Evolutionary conservation across 148 eudicot species (phyloP).

Genomic region (Polygonum aviculare): DNA sequence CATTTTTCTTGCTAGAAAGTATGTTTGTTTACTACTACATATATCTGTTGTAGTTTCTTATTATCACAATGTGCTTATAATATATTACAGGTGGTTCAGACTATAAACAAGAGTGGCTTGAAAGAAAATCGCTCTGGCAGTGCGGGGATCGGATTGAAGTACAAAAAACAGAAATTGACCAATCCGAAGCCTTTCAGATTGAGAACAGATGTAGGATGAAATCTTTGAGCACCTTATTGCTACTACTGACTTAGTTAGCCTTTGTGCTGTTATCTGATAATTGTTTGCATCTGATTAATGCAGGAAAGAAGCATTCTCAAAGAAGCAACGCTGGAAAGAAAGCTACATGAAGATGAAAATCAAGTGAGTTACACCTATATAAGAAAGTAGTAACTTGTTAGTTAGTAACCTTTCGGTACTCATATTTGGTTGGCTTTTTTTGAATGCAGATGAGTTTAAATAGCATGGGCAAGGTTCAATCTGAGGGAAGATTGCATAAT

Average conservation of each 20-base stretch:
- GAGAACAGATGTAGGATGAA: constrained; percentile 68
- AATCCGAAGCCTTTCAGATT: constrained; percentile 88
- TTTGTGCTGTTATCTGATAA: constrained; percentile 1
- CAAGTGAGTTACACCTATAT: constrained; percentile 16
- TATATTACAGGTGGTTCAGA: constrained; percentile 25
- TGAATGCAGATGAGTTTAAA: background rate
- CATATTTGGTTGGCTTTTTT: background rate
- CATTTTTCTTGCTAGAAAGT: background rate
- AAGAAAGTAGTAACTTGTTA: background rate
- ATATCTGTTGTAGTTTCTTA: background rate
- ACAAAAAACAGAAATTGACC: constrained; percentile 68
- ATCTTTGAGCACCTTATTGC: background rate
- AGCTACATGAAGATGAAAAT: constrained; percentile 29
- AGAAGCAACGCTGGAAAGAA: constrained; percentile 70
- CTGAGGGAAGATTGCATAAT: background rate
- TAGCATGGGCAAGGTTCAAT: background rate
- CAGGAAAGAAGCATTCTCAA: constrained; percentile 91
- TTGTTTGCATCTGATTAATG: constrained; percentile 5
- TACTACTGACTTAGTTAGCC: background rate
- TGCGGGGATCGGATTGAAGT: constrained; percentile 31
- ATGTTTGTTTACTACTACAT: background rate
- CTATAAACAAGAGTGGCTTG: constrained; percentile 18
- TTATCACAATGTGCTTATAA: background rate
- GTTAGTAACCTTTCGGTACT: background rate
- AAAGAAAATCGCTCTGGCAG: constrained; percentile 35